Percentiles rank a stretch among this genome's conserved stretches.
Evolutionary conservation across 2,329 filamentous ascomycete species (phyloP).

Genomic region (Gnomoniopsis smithogilvyi): DNA sequence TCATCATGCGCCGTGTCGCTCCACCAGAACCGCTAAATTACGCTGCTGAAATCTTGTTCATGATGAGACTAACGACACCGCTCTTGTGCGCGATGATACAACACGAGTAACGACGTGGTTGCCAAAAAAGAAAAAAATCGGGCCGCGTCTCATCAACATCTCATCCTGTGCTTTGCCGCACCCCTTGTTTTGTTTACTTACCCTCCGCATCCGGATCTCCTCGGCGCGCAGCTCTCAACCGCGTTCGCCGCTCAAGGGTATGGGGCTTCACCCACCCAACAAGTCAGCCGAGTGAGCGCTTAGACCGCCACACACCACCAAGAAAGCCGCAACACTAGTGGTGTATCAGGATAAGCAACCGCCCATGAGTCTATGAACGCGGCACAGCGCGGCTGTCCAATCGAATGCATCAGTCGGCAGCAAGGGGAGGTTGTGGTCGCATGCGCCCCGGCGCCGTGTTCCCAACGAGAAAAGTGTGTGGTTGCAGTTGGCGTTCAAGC

Average conservation of each 20-base stretch:
- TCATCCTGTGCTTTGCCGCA: background rate
- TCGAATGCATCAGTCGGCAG: background rate
- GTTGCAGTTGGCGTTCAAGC: constrained; percentile 5
- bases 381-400: background rate
- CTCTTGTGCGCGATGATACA: background rate
- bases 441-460: background rate
- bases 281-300: background rate
- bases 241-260: background rate
- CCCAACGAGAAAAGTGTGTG: background rate
- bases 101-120: background rate
- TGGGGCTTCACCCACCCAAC: background rate
- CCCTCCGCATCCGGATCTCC: background rate
- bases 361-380: background rate
- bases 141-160: background rate
- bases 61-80: background rate
- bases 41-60: background rate
- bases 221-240: background rate
- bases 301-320: background rate
- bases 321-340: background rate
- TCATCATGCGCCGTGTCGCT: background rate
- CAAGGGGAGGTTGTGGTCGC: background rate
- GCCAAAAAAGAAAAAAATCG: background rate
- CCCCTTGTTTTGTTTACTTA: constrained; percentile 17
- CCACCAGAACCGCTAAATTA: background rate
- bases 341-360: background rate